A percentile compares a stretch with the other conserved stretches of the same genome.
phyloP scores from a whole-genome alignment of 768 basidiomycete genomes.

The Lentinula sp. region DNA sequence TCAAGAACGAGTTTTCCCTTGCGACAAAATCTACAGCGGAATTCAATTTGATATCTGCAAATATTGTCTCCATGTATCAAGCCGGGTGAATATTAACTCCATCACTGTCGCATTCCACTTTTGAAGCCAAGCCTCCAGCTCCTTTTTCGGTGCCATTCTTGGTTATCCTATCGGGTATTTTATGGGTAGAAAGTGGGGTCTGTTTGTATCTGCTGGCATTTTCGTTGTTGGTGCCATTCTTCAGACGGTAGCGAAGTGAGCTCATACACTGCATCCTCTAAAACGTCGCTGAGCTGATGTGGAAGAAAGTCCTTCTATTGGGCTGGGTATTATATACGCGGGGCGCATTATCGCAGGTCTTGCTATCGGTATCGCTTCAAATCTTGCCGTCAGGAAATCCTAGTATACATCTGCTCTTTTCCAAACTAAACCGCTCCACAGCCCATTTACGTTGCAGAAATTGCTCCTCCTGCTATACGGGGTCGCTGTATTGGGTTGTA shows the following conservation, averaged over 20 bases:
- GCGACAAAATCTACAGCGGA: slow-evolving; percentile 21
- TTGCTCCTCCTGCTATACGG: slow-evolving; percentile 37
- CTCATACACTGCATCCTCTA: neutral
- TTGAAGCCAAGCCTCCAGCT: slow-evolving; percentile 11
- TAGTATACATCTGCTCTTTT: neutral
- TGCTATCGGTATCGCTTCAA: slow-evolving; percentile 31
- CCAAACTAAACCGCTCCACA: neutral
- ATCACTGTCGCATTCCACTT: neutral
- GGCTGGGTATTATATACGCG: slow-evolving; percentile 32
- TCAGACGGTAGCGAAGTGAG: slow-evolving; percentile 26
- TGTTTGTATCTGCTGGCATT: slow-evolving; percentile 25
- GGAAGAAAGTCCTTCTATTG: slow-evolving; percentile 18
- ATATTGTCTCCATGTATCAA: slow-evolving; percentile 41
- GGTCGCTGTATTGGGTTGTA: slow-evolving; percentile 42
- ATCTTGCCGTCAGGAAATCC: slow-evolving; percentile 21
- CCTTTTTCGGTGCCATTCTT: slow-evolving; percentile 33
- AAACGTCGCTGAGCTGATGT: neutral
- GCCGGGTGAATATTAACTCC: slow-evolving; percentile 25
- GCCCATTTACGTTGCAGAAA: slow-evolving; percentile 39
- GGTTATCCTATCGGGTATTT: slow-evolving; percentile 32
- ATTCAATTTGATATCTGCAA: slow-evolving; percentile 30
- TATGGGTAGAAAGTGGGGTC: slow-evolving; percentile 28
- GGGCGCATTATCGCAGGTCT: slow-evolving; percentile 38
- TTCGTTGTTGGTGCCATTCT: slow-evolving; percentile 35
- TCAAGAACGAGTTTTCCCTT: slow-evolving; percentile 39